Base-by-base conservation (phyloP, 2,329 filamentous ascomycete species). In the Penicillium oxalicum region DNA sequence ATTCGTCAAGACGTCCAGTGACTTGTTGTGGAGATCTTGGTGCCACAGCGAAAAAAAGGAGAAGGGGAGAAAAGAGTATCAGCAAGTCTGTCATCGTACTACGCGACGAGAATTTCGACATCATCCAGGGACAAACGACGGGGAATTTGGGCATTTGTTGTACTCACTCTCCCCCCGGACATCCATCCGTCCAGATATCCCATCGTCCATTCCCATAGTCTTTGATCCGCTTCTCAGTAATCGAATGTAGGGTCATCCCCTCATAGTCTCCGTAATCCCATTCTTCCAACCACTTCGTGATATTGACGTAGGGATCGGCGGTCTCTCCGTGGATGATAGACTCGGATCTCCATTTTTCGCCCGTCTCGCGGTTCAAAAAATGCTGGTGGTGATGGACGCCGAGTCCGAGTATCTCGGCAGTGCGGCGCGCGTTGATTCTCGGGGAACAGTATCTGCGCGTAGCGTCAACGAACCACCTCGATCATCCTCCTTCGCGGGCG, bases 191-290 rank as follows among this genome's bases (percentile, higher is more conserved):
- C 54, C 54, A 57, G 37, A 57, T 55, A 50, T 45, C 53, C 54
- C 54, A 57, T 12, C 32, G 37, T 13, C 9, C 7, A 27, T 43
- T 28, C 29, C 44, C 9, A n/a, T 38, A 49, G n/a, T 40, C 32
- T 29, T 45, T n/a, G 12, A 46, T 38, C 18, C 50, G 35, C 12
- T 47, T 25, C 41, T 74, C 72, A 40, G 79, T 74, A 61, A 91
- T 90, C 52, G 86, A 74, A 2, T 74, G 68, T 44, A 76, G 81
- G 29, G 84, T 87, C 58, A 90, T 77, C 11, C 87, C 87, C 70
- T 91, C 87, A 61, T 91, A 91, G 56, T 83, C 77, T 41, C 86
- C 87, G 61, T 91, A 91, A 68, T 90, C 82, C 87, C 87, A 90
- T 66, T 90, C 86, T 8, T 84, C 77, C 49, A 91, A 81, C 54